phyloP scores from a whole-genome alignment of 2,329 filamentous ascomycete genomes.

The Ascocoryne sarcoides region DNA sequence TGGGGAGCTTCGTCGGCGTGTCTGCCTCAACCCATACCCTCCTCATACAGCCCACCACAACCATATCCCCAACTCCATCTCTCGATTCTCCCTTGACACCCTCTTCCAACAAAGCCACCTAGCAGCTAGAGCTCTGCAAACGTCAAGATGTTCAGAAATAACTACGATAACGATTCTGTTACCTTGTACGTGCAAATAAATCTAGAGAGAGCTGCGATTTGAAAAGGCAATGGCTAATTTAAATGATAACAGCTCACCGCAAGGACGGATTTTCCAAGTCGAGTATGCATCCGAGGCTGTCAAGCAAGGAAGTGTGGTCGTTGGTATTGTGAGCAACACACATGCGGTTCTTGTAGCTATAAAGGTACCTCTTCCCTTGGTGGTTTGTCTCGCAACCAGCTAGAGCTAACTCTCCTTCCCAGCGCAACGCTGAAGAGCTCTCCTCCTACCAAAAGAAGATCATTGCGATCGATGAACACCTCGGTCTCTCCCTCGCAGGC shows the following conservation, averaged over 20 bases:
- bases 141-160: constrained; percentile 92
- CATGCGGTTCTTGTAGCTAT: constrained; percentile 92
- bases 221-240: constrained; percentile 12
- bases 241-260: constrained; percentile 64
- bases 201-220: constrained; percentile 2
- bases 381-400: constrained; percentile 3
- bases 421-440: constrained; percentile 98
- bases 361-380: constrained; percentile 55
- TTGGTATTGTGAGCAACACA: constrained; percentile 95
- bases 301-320: constrained; percentile 97
- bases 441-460: constrained; percentile 99
- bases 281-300: constrained; percentile 98
- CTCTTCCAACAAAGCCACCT: too few relatives aligned
- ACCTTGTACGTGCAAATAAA: constrained; percentile 65
- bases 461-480: constrained; percentile 91
- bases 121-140: constrained; percentile 14
- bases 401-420: constrained; percentile 10
- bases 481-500: constrained; percentile 90
- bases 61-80: too few relatives aligned
- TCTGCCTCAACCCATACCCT: constrained; percentile 23
- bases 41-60: too few relatives aligned
- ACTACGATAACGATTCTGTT: constrained; percentile 99
- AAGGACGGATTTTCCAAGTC: constrained; percentile 99
- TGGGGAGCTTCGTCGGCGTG: constrained; percentile 27
- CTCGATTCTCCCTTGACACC: too few relatives aligned